Base-by-base conservation (phyloP, 352 stramenopile species). In the Chrysophaeum taylorii region DNA sequence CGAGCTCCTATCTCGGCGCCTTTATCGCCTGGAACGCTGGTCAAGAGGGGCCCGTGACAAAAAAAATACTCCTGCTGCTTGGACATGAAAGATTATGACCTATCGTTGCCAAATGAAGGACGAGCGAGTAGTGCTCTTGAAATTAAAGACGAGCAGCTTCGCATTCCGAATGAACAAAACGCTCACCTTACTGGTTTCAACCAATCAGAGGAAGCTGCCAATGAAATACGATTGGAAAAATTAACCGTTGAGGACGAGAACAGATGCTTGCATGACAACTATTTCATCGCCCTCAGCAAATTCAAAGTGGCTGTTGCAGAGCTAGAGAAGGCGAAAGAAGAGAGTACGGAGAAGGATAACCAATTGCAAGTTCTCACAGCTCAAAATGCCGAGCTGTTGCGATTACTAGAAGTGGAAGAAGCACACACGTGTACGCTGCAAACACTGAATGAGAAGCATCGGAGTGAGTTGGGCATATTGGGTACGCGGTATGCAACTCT, bases 121-220 rank as follows among this genome's bases (percentile, higher is more conserved):
- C n/a, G n/a, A n/a, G n/a, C n/a, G n/a, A n/a, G n/a, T n/a, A n/a
- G n/a, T n/a, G n/a, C n/a, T n/a, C n/a, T n/a, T n/a, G n/a, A n/a
- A 57, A 96, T 97, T 87, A 97, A 97, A 74, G 91, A 97, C 79
- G 90, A 96, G 77, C 91, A 97, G 75, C 80, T 96, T 76, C 83
- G 88, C 61, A 95, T 97, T 69, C 81, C 96, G n/a, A 89, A 87
- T 39, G 87, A 94, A 69, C 88, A 68, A 71, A 86, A 48, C 74
- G 92, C 61, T n/a, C 54, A 77, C 33, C 68, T 81, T 12, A 53
- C 72, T 27, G 52, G 63, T 2, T 76, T 81, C 23, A 70, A 81
- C 43, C 45, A 69, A n/a, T n/a, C 69, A 21, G 80, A 86, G 68
- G 79, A 88, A 61, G 82, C 88, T 43, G 73, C 79, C 1, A 83